phyloP scores from a whole-genome alignment of 1,284 basidiomycete genomes.

The Puccinia horiana region DNA sequence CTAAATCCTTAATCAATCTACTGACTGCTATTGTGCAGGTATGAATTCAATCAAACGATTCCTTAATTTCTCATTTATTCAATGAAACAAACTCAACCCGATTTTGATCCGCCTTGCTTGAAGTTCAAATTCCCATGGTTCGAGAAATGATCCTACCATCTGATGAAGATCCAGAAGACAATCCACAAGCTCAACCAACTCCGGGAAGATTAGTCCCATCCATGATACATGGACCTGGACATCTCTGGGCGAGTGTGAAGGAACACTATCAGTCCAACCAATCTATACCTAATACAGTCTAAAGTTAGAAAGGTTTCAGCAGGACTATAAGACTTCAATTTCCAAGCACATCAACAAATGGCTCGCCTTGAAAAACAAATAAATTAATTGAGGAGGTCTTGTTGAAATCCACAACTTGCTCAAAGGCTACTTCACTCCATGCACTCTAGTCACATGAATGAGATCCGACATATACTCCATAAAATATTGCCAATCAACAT shows the following conservation, averaged over 20 bases:
- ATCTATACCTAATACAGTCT: background rate
- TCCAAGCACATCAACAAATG: background rate
- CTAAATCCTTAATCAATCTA: too few relatives aligned
- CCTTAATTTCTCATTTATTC: too few relatives aligned
- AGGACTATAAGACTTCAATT: background rate
- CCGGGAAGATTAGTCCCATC: background rate
- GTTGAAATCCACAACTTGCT: background rate
- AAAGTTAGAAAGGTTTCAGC: background rate
- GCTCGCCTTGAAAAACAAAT: background rate
- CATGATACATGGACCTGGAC: background rate
- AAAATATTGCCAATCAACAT: background rate
- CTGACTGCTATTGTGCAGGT: too few relatives aligned
- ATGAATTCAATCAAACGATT: too few relatives aligned
- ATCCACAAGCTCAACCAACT: constrained; percentile 2
- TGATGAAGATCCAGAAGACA: background rate
- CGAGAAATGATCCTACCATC: background rate
- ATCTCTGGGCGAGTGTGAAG: background rate
- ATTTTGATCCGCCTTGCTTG: background rate
- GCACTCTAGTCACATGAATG: background rate
- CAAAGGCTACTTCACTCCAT: background rate
- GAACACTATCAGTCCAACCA: background rate
- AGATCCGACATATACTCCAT: background rate
- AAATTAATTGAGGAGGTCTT: background rate
- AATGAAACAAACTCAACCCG: background rate
- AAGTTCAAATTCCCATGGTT: background rate